Conservation (phyloP, 208 protist species). For the Naegleria lovaniensis region DNA sequence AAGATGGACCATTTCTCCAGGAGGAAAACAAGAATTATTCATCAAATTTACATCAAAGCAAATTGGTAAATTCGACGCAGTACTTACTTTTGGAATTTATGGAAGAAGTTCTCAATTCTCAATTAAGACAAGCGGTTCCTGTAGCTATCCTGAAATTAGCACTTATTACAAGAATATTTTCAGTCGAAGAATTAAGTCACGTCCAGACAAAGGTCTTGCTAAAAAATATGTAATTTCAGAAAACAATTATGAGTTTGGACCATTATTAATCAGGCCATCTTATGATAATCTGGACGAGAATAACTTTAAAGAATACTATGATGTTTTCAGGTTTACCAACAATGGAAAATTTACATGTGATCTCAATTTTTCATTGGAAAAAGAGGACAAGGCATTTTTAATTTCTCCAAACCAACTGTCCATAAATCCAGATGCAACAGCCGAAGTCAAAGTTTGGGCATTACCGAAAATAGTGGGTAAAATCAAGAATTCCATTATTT, state of each 20-base stretch:
- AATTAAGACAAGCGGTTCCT: conserved; percentile 34
- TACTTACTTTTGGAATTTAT: neutral
- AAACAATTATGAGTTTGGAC: conserved; percentile 83
- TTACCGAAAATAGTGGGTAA: conserved; percentile 68
- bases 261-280: conserved; percentile 66
- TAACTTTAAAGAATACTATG: conserved; percentile 32
- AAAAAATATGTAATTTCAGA: conserved; percentile 51
- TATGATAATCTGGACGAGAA: neutral
- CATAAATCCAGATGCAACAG: conserved; percentile 65
- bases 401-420: conserved; percentile 62
- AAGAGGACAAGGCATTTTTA: conserved; percentile 74
- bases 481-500: conserved; percentile 68
- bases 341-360: conserved; percentile 62
- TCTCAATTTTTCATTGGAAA: conserved; percentile 62
- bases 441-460: conserved; percentile 66
- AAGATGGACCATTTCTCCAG: neutral
- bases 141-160: conserved; percentile 69
- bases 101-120: neutral
- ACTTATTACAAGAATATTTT: conserved; percentile 76
- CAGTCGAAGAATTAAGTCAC: conserved; percentile 34
- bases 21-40: neutral
- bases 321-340: conserved; percentile 80
- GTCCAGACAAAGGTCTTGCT: conserved; percentile 28
- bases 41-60: neutral
- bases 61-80: neutral